A percentile compares a stretch with the other conserved stretches of the same genome.
These are phyloP conservation scores for Trametopsis cervina DNA, from an alignment of 768 basidiomycete species.

Conservation along the genomic window DNA sequence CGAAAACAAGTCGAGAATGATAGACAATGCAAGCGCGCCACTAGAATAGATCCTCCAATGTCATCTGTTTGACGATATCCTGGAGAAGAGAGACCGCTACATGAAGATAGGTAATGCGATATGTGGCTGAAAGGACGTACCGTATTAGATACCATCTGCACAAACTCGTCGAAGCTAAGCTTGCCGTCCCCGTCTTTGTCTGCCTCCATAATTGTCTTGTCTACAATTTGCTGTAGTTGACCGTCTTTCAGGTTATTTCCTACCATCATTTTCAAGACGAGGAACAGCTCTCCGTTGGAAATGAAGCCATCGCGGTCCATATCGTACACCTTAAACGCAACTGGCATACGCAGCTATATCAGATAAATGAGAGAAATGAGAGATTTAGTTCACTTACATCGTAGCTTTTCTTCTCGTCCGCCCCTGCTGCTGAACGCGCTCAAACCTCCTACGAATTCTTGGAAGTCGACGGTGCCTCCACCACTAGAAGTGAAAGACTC, in stretches of 20 bases:
- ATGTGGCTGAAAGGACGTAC: constrained; percentile 36
- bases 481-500: constrained; percentile 48
- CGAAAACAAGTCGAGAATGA: too few species aligned
- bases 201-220: constrained; percentile 99
- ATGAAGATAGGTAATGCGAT: background rate
- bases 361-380: background rate
- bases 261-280: constrained; percentile 99
- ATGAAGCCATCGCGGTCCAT: constrained; percentile 97
- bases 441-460: constrained; percentile 96
- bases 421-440: constrained; percentile 98
- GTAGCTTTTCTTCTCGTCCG: constrained; percentile 92
- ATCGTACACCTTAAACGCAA: constrained; percentile 99
- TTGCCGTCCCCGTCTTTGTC: constrained; percentile 98
- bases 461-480: constrained; percentile 97
- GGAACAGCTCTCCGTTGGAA: constrained; percentile 96
- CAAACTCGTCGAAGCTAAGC: constrained; percentile 95
- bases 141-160: constrained; percentile 94
- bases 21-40: too few species aligned
- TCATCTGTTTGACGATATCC: constrained; percentile 99
- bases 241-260: constrained; percentile 99
- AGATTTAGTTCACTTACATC: constrained; percentile 54
- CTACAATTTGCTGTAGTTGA: constrained; percentile 98
- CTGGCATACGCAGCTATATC: constrained; percentile 34
- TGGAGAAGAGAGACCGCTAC: constrained; percentile 22
- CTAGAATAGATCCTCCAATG: constrained; percentile 86